Conservation (phyloP, 768 basidiomycete genomes). For the Cystofilobasidium capitatum region DNA sequence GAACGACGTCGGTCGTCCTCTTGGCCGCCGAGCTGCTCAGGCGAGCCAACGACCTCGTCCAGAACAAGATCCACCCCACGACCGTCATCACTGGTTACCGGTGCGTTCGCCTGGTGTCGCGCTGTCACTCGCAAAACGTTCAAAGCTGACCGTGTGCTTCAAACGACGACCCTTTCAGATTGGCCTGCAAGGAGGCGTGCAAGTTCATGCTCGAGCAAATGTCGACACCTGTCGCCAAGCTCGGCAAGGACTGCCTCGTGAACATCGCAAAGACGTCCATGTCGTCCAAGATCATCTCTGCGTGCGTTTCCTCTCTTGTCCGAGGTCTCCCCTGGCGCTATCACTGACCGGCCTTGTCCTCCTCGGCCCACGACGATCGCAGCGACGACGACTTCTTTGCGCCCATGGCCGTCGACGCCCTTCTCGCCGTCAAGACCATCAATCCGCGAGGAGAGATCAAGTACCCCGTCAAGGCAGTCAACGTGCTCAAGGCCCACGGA, state of each 20-base stretch:
- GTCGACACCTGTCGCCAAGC: constrained; percentile 80
- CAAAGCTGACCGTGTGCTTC: not conserved
- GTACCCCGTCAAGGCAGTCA: constrained; percentile 98
- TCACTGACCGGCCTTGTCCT: constrained; percentile 16
- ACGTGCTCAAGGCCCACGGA: constrained; percentile 94
- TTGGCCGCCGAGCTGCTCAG: constrained; percentile 93
- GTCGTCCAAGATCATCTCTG: constrained; percentile 96
- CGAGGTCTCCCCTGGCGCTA: not conserved
- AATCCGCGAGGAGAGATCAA: constrained; percentile 92
- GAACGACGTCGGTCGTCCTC: constrained; percentile 96
- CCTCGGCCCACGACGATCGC: no score
- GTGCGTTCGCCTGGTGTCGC: constrained; percentile 28
- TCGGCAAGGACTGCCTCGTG: constrained; percentile 85
- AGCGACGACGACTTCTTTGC: constrained; percentile 98
- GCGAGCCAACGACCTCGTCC: constrained; percentile 93
- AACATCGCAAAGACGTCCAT: constrained; percentile 97
- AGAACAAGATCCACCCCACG: constrained; percentile 96
- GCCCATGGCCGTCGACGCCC: constrained; percentile 97
- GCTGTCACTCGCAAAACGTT: not conserved
- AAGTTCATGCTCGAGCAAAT: constrained; percentile 97
- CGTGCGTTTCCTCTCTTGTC: constrained; percentile 49
- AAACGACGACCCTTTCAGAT: constrained; percentile 32
- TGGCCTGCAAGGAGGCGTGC: constrained; percentile 94
- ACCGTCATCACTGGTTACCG: constrained; percentile 98
- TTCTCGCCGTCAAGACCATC: constrained; percentile 90